Conservation (phyloP, 2,329 filamentous ascomycete genomes). For the Chaetothyriales sp. region DNA sequence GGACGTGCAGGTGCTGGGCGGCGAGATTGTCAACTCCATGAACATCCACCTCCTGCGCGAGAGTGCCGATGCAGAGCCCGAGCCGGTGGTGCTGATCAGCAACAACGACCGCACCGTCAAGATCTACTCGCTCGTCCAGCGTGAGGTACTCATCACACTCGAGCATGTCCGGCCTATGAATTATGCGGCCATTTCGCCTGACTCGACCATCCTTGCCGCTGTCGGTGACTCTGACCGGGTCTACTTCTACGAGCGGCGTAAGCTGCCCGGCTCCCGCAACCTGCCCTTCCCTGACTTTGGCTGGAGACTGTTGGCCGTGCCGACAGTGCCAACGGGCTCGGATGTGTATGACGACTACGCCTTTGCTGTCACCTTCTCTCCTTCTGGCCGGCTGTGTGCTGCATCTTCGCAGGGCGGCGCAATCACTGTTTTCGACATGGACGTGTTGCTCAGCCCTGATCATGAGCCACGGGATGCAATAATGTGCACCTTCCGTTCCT, state of each 20-base stretch:
- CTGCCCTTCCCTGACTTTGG: conserved; percentile 23
- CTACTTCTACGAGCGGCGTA: conserved; percentile 58
- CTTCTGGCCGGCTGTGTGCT: conserved; percentile 33
- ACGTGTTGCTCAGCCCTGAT: conserved; percentile 12
- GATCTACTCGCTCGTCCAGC: conserved; percentile 59
- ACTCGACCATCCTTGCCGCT: conserved; percentile 63
- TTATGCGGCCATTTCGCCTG: conserved; percentile 81
- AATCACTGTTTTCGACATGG: conserved; percentile 32
- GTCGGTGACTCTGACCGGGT: conserved; percentile 77
- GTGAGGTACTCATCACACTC: conserved; percentile 53
- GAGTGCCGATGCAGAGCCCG: conserved; percentile 32
- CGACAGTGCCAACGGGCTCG: conserved; percentile 28
- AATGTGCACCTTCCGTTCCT: conserved; percentile 62
- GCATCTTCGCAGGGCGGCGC: conserved; percentile 36
- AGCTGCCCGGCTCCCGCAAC: conserved; percentile 20
- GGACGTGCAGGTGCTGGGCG: conserved; percentile 38
- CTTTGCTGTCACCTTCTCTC: conserved; percentile 36
- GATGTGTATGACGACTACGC: conserved; percentile 29
- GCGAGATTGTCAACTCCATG: conserved; percentile 52
- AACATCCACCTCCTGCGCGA: conserved; percentile 43
- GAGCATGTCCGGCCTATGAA: conserved; percentile 77
- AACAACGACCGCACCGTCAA: conserved; percentile 89
- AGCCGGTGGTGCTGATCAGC: conserved; percentile 48
- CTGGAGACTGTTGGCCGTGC: conserved; percentile 26
- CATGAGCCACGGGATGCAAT: conserved; percentile 31